phyloP scores from a whole-genome alignment of 148 eudicot species.

The Fagopyrum homotropicum region DNA sequence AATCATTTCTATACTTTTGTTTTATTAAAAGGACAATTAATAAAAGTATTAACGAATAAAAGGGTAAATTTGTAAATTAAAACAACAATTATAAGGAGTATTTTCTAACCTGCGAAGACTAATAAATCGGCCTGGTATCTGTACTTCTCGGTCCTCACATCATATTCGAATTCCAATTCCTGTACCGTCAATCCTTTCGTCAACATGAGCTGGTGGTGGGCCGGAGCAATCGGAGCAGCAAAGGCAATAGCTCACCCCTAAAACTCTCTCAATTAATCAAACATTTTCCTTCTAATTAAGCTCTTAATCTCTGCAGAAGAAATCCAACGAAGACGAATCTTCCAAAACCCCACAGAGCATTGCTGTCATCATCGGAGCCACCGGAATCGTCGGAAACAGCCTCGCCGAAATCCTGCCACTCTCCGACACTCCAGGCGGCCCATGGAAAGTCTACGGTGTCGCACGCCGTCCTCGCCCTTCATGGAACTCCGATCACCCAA shows the following conservation, averaged over 20 bases:
- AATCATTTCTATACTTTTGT: too few species aligned
- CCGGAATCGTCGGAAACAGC: background rate
- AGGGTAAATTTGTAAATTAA: too few species aligned
- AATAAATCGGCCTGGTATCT: too few species aligned
- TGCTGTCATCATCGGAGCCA: background rate
- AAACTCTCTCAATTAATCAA: background rate
- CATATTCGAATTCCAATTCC: too few species aligned
- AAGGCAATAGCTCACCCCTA: background rate
- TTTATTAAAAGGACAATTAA: too few species aligned
- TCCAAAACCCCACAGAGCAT: background rate
- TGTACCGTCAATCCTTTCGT: too few species aligned
- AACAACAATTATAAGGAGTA: too few species aligned
- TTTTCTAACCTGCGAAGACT: too few species aligned
- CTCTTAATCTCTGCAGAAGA: background rate
- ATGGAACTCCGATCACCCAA: conserved; percentile 58
- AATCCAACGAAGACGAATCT: background rate
- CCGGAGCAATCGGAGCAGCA: background rate
- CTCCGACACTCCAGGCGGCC: conserved; percentile 21
- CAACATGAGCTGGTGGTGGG: conserved; percentile 1
- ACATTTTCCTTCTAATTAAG: background rate
- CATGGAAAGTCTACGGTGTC: conserved; percentile 50
- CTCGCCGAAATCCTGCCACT: background rate
- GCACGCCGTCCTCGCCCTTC: conserved; percentile 59
- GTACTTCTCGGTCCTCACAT: too few species aligned
- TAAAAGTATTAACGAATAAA: too few species aligned